Base-by-base conservation (phyloP, 257 asterid species). In the Solanum okadae region DNA sequence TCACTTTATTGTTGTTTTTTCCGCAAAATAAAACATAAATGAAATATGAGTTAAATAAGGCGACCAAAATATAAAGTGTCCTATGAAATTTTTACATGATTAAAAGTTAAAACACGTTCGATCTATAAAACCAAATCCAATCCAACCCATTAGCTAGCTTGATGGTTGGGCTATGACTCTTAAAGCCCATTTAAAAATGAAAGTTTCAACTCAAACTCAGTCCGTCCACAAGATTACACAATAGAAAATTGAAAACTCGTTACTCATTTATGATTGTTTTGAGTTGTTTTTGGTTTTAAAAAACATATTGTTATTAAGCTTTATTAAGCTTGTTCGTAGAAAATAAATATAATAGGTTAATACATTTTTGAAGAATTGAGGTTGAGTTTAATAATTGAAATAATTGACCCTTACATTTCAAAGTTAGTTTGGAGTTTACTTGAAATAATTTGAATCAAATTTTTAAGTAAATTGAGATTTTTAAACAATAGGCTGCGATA, bases 401-500 rank as follows among this genome's bases (percentile, higher is more conserved):
- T n/a, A 75, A 35, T 73, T 34, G 29, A 9, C 25, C 6, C 0
- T 8, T 0, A 8, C 27, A 72, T 34, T 72, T 33, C 44, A 72
- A 71, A 8, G 14, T 16, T 8, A 33, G 0, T 72, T 33, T 2
- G 8, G 13, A 18, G 44, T 33, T 56, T 20, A 72, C 10, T 33
- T 72, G 5, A 67, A 27, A n/a, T 65, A 65, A 4, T 63, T 63
- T 63, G 10, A 31, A 70, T 31, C 13, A 4, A 31, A 0, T 16
- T 71, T 71, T 15, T 8, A 71, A 31, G 78, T 6, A 15, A 18
- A 33, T 18, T 3, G 1, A 33, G 12, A 33, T 18, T 2, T 72
- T 34, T 33, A 72, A 4, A 18, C 3, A 71, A 15, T 0, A 71
- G 0, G 4, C 5, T 8, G 20, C 4, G 13, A 8, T 8, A 11